phyloP scores from a whole-genome alignment of 257 asterid genomes.

The Scutellaria baicalensis region DNA sequence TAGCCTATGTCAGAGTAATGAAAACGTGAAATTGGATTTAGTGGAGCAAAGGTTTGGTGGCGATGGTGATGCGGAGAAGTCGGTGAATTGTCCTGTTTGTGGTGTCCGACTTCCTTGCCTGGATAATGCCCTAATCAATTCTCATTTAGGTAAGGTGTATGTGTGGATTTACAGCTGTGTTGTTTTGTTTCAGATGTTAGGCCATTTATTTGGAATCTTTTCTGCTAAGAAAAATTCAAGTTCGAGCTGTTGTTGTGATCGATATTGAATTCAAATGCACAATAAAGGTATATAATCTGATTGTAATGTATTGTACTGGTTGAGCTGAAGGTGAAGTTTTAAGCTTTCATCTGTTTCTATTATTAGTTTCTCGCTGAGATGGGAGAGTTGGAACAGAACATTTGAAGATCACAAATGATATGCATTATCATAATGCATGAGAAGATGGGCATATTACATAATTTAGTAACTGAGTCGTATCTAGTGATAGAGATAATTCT shows the following conservation, averaged over 20 bases:
- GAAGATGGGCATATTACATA: background rate
- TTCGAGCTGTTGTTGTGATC: background rate
- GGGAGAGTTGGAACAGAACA: background rate
- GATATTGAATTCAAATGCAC: background rate
- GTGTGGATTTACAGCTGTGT: background rate
- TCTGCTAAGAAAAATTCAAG: background rate
- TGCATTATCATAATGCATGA: background rate
- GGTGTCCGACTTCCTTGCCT: conserved; percentile 40
- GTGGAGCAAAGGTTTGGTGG: conserved; percentile 10
- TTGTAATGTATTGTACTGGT: background rate
- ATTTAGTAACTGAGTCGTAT: background rate
- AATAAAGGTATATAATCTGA: background rate
- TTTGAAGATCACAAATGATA: background rate
- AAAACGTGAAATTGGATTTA: conserved; percentile 16
- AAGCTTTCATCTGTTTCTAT: background rate
- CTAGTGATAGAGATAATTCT: background rate
- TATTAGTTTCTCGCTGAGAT: background rate
- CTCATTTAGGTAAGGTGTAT: conserved; percentile 62
- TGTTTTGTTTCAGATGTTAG: background rate
- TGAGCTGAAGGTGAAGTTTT: background rate
- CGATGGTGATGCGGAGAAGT: conserved; percentile 21
- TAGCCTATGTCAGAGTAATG: conserved; percentile 12
- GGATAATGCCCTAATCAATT: conserved; percentile 46
- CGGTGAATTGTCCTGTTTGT: conserved; percentile 76
- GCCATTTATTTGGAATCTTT: background rate